Evolutionary conservation across 371 early-diverging fungal species (phyloP).

Genomic region (Mortierella polycephala): DNA sequence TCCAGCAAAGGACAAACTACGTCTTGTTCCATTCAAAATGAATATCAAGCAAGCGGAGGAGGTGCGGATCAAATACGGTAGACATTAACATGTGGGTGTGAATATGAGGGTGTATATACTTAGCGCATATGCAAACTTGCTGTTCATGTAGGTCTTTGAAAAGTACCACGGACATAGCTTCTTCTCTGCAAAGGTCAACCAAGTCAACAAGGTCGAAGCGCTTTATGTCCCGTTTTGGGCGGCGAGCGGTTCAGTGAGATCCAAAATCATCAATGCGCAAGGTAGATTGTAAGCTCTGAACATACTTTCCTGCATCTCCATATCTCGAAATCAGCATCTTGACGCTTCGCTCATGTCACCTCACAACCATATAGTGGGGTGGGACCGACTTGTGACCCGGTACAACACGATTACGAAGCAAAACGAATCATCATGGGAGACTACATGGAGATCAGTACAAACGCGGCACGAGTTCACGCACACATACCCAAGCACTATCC

Average conservation of each 20-base stretch:
- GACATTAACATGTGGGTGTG: too few species aligned
- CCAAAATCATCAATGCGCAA: conserved; percentile 67
- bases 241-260: conserved; percentile 61
- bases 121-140: background rate
- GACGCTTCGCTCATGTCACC: background rate
- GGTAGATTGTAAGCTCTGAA: conserved; percentile 18
- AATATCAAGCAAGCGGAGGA: conserved; percentile 67
- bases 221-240: conserved; percentile 71
- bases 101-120: too few species aligned
- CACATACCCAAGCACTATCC: conserved; percentile 59
- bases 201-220: conserved; percentile 62
- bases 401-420: conserved; percentile 60
- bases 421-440: conserved; percentile 63
- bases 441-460: conserved; percentile 65
- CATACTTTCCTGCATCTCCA: background rate
- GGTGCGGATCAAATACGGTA: conserved; percentile 30
- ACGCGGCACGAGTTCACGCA: conserved; percentile 56
- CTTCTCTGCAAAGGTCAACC: conserved; percentile 61
- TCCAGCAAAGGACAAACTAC: conserved; percentile 60
- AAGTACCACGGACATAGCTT: conserved; percentile 69
- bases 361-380: conserved; percentile 25
- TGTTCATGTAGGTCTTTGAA: conserved; percentile 58
- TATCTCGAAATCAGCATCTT: background rate
- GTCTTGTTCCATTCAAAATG: conserved; percentile 65
- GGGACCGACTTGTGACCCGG: conserved; percentile 53